Evolutionary conservation across 805 yeast genomes (phyloP), one percentile per base, ranked within the genome.

Genomic region (Kodamaea kaohsiungensis): DNA sequence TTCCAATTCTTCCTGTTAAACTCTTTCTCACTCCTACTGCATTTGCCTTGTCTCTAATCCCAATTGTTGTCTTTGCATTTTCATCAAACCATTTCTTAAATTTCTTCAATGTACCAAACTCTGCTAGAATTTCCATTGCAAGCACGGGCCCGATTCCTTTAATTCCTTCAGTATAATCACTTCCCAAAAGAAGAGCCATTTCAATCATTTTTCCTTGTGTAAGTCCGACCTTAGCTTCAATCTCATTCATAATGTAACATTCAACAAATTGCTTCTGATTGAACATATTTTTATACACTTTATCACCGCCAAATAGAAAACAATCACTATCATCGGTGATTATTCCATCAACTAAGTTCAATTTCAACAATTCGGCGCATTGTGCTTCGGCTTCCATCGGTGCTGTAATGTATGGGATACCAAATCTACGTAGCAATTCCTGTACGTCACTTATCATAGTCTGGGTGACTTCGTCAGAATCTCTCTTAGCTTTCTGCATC

Each of bases 321-420:
- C 96, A 91, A 79, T 95, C 99, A 60, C 97, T 90, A 75, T 95
- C 99, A 71, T 95, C 99, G 0, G 99, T 95, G 19, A 95, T 86
- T 5, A 95, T 87, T 0, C 99, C 99, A 69, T 95, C 98, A 3
- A 93, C 97, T 16, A 95, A 73, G 0, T 81, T 83, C 18, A 91
- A 68, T n/a, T 69, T 65, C 40, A 84, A 69, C 6, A 95, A 71
- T 59, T 87, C 89, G 0, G 97, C 97, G 72, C 99, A 95, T 65
- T 95, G 99, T 0, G 99, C 98, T 72, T 95, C 99, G 1, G 99
- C 99, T 70, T 95, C 99, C 92, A 91, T 91, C 0, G 99, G 99
- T 0, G 99, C 98, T 0, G 96, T 89, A 8, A 95, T 81, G 60
- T 84, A 95, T 0, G 99, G 99, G 3, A 95, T 88, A 1, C 99